Percentiles rank a stretch among this genome's conserved stretches.
Conservation (phyloP, 805 yeast species). For the Cyberlindnera euphorbiiphila region DNA sequence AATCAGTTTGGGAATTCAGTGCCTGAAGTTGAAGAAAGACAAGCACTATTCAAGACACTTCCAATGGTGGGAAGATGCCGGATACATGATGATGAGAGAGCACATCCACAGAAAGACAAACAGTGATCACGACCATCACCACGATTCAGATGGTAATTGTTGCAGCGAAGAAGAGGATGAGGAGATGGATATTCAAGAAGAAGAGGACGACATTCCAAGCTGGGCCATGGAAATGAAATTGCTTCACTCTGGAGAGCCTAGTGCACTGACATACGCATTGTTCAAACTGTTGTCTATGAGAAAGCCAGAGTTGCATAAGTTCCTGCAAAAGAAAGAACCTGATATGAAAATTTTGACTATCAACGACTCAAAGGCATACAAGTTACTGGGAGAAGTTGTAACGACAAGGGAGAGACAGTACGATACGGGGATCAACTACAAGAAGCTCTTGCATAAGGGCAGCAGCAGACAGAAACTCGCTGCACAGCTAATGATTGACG, state of each 20-base stretch:
- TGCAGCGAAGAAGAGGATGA: conserved; percentile 19
- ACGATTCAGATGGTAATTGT: conserved; percentile 19
- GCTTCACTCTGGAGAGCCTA: conserved; percentile 39
- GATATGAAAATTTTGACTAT: conserved; percentile 16
- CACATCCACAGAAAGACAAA: conserved; percentile 12
- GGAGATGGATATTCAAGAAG: conserved; percentile 19
- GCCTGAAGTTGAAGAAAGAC: conserved; percentile 33
- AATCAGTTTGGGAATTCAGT: conserved; percentile 53
- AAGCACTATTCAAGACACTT: conserved; percentile 36
- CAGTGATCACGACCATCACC: conserved; percentile 17
- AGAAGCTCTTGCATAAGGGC: conserved; percentile 15
- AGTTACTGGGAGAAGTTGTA: conserved; percentile 19
- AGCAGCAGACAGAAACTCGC: conserved; percentile 17
- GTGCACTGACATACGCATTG: conserved; percentile 42
- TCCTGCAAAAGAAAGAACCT: conserved; percentile 21
- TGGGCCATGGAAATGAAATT: conserved; percentile 45
- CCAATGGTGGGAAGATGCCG: conserved; percentile 47
- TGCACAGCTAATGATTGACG: conserved; percentile 19
- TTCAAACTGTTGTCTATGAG: conserved; percentile 33
- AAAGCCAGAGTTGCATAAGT: conserved; percentile 26
- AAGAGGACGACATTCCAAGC: conserved; percentile 28
- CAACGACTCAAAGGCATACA: conserved; percentile 18
- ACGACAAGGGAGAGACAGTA: conserved; percentile 18
- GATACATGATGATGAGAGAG: conserved; percentile 33
- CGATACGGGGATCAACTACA: conserved; percentile 6